Percentiles rank a stretch among this genome's conserved stretches.
These are phyloP conservation scores for Daedalea quercina DNA, from an alignment of 768 basidiomycete species.

Conservation along the genomic window DNA sequence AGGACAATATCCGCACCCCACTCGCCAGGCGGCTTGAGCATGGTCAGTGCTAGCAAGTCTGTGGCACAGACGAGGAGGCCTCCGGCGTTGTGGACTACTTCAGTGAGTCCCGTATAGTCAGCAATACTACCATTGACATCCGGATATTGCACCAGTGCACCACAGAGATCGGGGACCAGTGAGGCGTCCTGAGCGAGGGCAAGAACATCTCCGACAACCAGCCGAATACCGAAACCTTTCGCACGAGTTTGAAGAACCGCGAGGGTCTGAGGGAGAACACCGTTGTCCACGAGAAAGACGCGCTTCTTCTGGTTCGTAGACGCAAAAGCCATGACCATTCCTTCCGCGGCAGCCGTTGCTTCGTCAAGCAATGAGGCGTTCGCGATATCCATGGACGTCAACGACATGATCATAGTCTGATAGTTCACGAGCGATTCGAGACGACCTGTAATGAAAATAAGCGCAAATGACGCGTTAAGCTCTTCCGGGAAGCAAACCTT, in stretches of 20 bases:
- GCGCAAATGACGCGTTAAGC: background rate
- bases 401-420: constrained; percentile 92
- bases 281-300: constrained; percentile 79
- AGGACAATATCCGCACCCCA: constrained; percentile 97
- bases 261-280: constrained; percentile 83
- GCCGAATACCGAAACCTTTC: constrained; percentile 86
- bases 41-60: constrained; percentile 87
- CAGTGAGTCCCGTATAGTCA: constrained; percentile 62
- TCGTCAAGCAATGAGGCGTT: constrained; percentile 96
- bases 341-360: constrained; percentile 91
- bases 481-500: constrained; percentile 46
- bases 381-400: constrained; percentile 92
- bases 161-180: constrained; percentile 63
- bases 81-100: constrained; percentile 62
- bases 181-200: constrained; percentile 44
- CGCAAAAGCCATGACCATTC: constrained; percentile 91
- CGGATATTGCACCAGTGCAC: constrained; percentile 90
- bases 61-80: constrained; percentile 86
- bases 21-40: constrained; percentile 94
- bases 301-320: constrained; percentile 62
- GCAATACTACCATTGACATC: constrained; percentile 80
- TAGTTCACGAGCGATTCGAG: constrained; percentile 95
- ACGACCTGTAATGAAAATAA: constrained; percentile 50
- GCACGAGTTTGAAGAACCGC: constrained; percentile 87
- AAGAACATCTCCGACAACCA: constrained; percentile 62